phyloP scores from a whole-genome alignment of 1,284 basidiomycete genomes.

The Rhizoctonia solani region DNA sequence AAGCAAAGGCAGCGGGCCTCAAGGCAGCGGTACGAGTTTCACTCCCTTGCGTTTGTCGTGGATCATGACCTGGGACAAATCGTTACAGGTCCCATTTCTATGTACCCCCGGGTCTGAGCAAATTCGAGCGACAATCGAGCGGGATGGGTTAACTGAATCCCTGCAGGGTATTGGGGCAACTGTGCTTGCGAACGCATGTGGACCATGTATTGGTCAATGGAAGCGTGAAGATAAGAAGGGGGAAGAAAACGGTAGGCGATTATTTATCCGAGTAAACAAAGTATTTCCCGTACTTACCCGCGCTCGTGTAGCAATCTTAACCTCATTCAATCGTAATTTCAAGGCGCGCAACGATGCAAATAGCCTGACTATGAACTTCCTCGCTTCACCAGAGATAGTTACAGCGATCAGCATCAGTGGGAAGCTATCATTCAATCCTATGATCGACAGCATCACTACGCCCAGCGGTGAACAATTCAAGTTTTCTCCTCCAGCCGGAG shows the following conservation, averaged over 20 bases:
- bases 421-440: slow-evolving; percentile 92
- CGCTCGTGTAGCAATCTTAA: slow-evolving; percentile 77
- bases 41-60: neutral
- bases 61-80: neutral
- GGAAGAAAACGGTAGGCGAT: slow-evolving; percentile 83
- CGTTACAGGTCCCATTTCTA: slow-evolving; percentile 80
- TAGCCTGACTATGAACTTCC: slow-evolving; percentile 94
- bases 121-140: slow-evolving; percentile 96
- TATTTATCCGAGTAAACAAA: neutral
- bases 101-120: slow-evolving; percentile 98
- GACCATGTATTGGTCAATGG: slow-evolving; percentile 99
- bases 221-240: slow-evolving; percentile 88
- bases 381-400: slow-evolving; percentile 95
- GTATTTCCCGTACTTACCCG: neutral
- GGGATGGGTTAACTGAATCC: slow-evolving; percentile 82
- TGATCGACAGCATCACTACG: slow-evolving; percentile 77
- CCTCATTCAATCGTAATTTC: slow-evolving; percentile 98
- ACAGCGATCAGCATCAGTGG: slow-evolving; percentile 98
- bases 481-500: slow-evolving; percentile 83
- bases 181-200: slow-evolving; percentile 97
- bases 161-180: slow-evolving; percentile 87
- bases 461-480: slow-evolving; percentile 80
- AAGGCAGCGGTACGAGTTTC: slow-evolving; percentile 62
- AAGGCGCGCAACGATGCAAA: slow-evolving; percentile 98
- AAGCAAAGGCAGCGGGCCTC: slow-evolving; percentile 84